A percentile compares a stretch with the other conserved stretches of the same genome.
These are phyloP conservation scores for Linnemannia schmuckeri DNA, from an alignment of 192 early-diverging fungal genomes.

Conservation along the genomic window DNA sequence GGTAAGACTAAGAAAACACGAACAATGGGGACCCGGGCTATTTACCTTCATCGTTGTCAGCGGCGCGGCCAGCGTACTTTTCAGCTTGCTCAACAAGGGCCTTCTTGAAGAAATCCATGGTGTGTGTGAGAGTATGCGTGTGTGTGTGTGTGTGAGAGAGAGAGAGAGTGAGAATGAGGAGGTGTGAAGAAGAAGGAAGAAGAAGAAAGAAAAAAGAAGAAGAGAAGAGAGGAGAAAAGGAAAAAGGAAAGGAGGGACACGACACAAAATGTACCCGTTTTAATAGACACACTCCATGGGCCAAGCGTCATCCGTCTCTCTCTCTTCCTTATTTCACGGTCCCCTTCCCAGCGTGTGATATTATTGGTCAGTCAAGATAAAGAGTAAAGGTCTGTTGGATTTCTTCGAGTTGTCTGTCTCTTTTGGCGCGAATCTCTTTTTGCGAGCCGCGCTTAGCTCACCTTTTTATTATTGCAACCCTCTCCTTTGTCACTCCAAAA, in stretches of 20 bases:
- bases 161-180: not conserved
- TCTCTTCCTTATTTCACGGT: not conserved
- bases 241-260: not conserved
- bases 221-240: slow-evolving; percentile 1
- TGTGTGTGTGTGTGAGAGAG: not conserved
- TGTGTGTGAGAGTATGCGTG: not conserved
- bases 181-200: not conserved
- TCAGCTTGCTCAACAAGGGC: not conserved
- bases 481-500: not conserved
- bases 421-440: not conserved
- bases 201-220: slow-evolving; percentile 9
- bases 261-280: not conserved
- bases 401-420: not conserved
- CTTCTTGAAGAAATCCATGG: slow-evolving; percentile 22
- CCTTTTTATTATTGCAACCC: not conserved
- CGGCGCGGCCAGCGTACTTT: not conserved
- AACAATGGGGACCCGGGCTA: not conserved
- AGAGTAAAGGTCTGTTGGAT: not conserved
- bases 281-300: not conserved
- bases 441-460: not conserved
- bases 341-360: not conserved
- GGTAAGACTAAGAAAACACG: not conserved
- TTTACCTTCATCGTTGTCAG: slow-evolving; percentile 18
- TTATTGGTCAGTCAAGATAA: not conserved
- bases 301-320: slow-evolving; percentile 1